Base-by-base conservation (phyloP, 2,329 filamentous ascomycete species). In the Alternaria sp. region DNA sequence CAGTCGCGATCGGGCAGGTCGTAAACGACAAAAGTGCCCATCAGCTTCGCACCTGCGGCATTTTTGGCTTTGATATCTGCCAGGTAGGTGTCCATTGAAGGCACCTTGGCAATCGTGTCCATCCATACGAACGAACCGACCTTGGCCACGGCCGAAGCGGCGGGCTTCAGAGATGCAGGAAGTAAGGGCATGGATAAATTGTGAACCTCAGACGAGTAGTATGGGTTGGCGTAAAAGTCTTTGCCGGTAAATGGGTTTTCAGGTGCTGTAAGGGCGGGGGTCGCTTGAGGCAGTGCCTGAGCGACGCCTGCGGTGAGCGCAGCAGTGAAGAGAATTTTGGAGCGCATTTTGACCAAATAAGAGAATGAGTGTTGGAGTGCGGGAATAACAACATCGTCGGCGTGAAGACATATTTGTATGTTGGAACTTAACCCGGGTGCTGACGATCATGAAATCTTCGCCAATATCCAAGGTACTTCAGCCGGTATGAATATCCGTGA, bases 1-100 rank as follows among this genome's bases (percentile, higher is more conserved):
- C 86, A 88, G 71, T 88, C 86, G 71, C 86, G 84, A 66, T 87
- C 85, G 42, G 86, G 86, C 11, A 88, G 77, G 71, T 88, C 83
- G 73, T 88, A 88, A 53, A 88, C 84, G 54, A 89, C 86, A 52
- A 88, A 83, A 2, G 79, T 80, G 17, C 80, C 81, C 17, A 81
- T 79, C 56, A 82, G 79, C 51, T 72, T 81, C 7, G 81, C 80
- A n/a, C 82, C 82, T 26, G 78, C 80, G 26, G 72, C 75, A 56
- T 85, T 84, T 63, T 80, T 69, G 36, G 75, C 67, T 60, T 80
- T 72, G 66, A 84, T 84, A 46, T 84, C 80, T 5, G 72, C 73
- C 17, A 84, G 74, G 64, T 80, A 83, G 0, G 77, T 78, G 3
- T 77, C 80, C 74, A 85, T 80, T 1, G 72, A 74, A 3, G 82